Base-by-base conservation (phyloP, 108 stramenopile species). In the Hondaea fermentalgiana region DNA sequence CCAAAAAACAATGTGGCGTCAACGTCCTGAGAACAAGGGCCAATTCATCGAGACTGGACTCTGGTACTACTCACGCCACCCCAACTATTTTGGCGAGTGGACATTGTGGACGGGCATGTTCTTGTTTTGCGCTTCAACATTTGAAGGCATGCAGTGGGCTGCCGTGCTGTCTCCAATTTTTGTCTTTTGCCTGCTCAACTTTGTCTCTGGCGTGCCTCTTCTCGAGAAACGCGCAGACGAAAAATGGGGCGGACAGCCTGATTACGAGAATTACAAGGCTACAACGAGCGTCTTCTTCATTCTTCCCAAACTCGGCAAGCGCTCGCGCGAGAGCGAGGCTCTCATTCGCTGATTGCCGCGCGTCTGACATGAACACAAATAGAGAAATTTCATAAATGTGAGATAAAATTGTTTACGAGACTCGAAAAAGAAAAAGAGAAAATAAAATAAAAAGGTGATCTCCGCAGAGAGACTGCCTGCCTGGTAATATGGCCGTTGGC, bases 21-120 rank as follows among this genome's bases (percentile, higher is more conserved):
- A 49, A 4, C 55, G 72, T 42, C 83, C 76, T 5, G 90, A n/a
- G 43, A 91, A 91, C 87, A 72, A 87, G 87, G 89, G 87, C 57
- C 43, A 89, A 57, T 91, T 60, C 49, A 91, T 91, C 60, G 16
- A 8, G 58, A 8, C 19, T 8, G 91, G 91, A 14, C 89, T 89
- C 12, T 91, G 91, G 91, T 47, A 19, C 23, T 87, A 72, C 45
- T 69, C 87, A 5, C 76, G 89, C 10, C 91, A 91, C 72, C 91
- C 91, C 49, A 91, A 91, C 44, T 91, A 91, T 58, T 87, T 64
- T 83, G 91, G 91, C 42, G 91, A 91, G 72, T 44, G 88, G 5
- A 17, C 44, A 1, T 23, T 91, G 44, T 91, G 91, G 91, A 23
- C 53, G 5, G 88, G 71, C 6, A 58, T 88, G 28, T 60, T 72